Evolutionary conservation across 78 protist genomes (phyloP).

Genomic region (Protostelium mycophagum): DNA sequence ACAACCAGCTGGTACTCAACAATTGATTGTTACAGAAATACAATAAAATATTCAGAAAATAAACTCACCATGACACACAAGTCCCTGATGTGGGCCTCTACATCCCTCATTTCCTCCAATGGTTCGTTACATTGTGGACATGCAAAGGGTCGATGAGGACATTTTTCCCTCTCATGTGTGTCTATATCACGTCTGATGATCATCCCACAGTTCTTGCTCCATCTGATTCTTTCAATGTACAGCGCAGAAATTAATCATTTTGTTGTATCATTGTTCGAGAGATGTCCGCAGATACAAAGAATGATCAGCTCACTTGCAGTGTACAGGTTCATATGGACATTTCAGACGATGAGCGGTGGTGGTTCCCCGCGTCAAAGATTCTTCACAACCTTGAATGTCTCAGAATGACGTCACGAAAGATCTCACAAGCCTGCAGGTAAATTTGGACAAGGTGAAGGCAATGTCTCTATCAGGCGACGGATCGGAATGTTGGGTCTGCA

Average conservation of each 20-base stretch:
- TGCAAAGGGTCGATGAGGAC: neutral
- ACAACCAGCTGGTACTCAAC: too few species aligned
- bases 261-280: neutral
- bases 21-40: too few species aligned
- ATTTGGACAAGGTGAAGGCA: neutral
- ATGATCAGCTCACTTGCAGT: neutral
- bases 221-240: neutral
- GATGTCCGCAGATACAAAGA: too few species aligned
- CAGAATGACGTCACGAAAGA: neutral
- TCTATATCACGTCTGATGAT: neutral
- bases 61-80: neutral
- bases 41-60: too few species aligned
- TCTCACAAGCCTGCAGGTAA: neutral
- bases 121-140: neutral
- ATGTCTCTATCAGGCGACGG: neutral
- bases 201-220: neutral
- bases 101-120: neutral
- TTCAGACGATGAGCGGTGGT: neutral
- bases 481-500: neutral
- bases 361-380: neutral
- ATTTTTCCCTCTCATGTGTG: neutral
- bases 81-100: neutral
- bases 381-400: neutral
- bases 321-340: neutral
- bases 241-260: too few species aligned